Base-by-base conservation (phyloP, 768 basidiomycete genomes). In the Phaffia australis region DNA sequence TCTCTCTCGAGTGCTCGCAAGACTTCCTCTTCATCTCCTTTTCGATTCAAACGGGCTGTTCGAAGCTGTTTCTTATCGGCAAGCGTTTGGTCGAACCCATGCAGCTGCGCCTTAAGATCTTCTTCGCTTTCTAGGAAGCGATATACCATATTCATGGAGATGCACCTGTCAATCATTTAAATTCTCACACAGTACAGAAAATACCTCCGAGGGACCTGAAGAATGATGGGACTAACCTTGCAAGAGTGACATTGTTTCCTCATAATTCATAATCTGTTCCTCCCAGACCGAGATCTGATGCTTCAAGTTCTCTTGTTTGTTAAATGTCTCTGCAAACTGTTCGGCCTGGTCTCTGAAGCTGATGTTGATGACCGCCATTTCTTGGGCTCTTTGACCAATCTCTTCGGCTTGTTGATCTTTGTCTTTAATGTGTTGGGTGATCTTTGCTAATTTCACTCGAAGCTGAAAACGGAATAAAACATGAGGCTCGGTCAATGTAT, bases 261-360 rank as follows among this genome's bases (percentile, higher is more conserved):
- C 72, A 52, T 69, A 60, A 19, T 30, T 30, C 1, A 30, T 51
- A 18, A 69, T 48, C 57, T 71, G 68, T 47, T 66, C 51, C 49
- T 69, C 64, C 60, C 60, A 67, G 2, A 55, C 55, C 6, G 47
- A 48, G 55, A 67, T 86, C 72, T 81, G 82, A 67, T 83, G 80
- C 63, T 84, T 79, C 56, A 88, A 75, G 68, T 79, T 81, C 64
- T 87, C 83, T 25, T 85, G 82, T 71, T 83, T 83, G 63, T 86
- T 77, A 72, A 87, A 92, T 63, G 87, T 81, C 75, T 95, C 88
- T 65, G 89, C 83, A 74, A 97, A 95, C 73, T 87, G 87, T 25
- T 84, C 84, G 3, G 88, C 85, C 55, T 84, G 81, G 59, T 94
- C 87, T 72, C 89, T 85, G 75, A 92, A 92, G 19, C 73, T 61